phyloP scores from a whole-genome alignment of 805 yeast species.

The Saccharomycopsis fibuligera region DNA sequence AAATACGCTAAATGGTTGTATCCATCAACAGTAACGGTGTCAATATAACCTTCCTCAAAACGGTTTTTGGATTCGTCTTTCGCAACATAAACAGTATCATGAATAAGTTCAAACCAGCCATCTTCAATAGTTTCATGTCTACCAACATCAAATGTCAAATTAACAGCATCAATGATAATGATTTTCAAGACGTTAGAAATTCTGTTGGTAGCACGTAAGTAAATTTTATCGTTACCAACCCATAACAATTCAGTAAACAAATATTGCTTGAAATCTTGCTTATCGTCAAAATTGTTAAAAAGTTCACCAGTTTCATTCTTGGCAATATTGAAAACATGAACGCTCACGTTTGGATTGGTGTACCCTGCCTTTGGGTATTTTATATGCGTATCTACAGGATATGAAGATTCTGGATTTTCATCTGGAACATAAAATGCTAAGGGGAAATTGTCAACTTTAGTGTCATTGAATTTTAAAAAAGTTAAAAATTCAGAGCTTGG shows the following conservation, averaged over 20 bases:
- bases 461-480: constrained; percentile 53
- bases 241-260: constrained; percentile 65
- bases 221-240: constrained; percentile 50
- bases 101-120: constrained; percentile 76
- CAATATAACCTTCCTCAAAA: constrained; percentile 67
- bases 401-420: constrained; percentile 29
- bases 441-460: constrained; percentile 47
- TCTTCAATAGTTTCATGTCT: constrained; percentile 40
- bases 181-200: constrained; percentile 61
- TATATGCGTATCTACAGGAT: constrained; percentile 41
- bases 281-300: constrained; percentile 35
- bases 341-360: constrained; percentile 47
- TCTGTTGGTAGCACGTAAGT: constrained; percentile 58
- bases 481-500: constrained; percentile 54
- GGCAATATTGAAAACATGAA: constrained; percentile 37
- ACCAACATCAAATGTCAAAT: constrained; percentile 32
- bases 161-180: constrained; percentile 42
- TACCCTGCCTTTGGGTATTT: constrained; percentile 75
- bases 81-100: constrained; percentile 54
- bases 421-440: constrained; percentile 34
- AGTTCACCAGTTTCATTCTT: constrained; percentile 33
- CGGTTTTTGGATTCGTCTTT: constrained; percentile 38
- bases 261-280: constrained; percentile 33
- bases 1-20: constrained; percentile 77
- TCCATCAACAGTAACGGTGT: constrained; percentile 59